Evolutionary conservation across 306 rosid species (phyloP), one percentile per base, ranked within the genome.

Genomic region (Inga laurina): DNA sequence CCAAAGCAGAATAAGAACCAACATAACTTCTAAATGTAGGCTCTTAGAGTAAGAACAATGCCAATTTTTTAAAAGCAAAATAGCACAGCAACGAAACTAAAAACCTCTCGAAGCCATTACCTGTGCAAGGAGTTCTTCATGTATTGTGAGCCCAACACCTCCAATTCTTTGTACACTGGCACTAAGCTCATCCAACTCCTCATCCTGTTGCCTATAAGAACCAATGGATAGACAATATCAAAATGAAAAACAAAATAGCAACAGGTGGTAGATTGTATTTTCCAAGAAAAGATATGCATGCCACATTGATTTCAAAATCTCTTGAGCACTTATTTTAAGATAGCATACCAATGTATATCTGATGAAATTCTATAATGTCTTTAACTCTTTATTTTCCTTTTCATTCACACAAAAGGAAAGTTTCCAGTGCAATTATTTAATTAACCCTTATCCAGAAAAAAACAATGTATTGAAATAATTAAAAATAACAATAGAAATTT

Each of bases 81-180:
- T 32, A 44, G 71, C n/a, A 57, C 46, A 79, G 67, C n/a, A 80
- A 78, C 21, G 74, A 68, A 30, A 81, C 65, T 43, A 62, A 30
- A 71, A 56, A 74, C 39, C 43, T 65, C 70, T 69, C 76, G 84
- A 79, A 71, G 70, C 73, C 77, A 81, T 75, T 88, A 97, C 99
- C 95, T 97, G 99, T 43, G 91, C 91, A 9, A 85, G 79, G 82
- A 97, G 98, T 87, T 94, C 99, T 69, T 97, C 98, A 67, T 94
- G 98, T 88, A 97, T 94, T 0, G 98, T 97, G 82, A 97, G 97
- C 80, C 99, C 98, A 76, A 97, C 98, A 80, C 97, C 97, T 75
- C 99, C 99, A 78, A 97, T 94, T 89, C 95, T 90, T 82, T 88
- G 95, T 84, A 94, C 97, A 71, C 98, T 94, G 59, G 90, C 89